Evolutionary conservation across 1,284 basidiomycete genomes (phyloP).

Genomic region (Meripilus lineatus): DNA sequence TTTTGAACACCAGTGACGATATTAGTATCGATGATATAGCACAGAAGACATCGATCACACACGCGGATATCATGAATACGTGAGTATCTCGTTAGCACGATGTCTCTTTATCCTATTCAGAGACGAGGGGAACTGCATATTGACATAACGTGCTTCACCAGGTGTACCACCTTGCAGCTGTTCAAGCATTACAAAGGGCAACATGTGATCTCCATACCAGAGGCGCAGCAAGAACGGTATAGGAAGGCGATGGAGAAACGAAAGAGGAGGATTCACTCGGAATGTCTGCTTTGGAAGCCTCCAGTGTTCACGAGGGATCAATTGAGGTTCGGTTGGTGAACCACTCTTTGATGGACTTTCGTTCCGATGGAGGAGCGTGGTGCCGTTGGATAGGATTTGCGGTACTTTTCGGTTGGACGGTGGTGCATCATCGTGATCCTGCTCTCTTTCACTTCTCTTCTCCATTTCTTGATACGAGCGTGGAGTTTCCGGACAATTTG

Average conservation of each 20-base stretch:
- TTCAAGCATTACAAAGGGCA: slow-evolving; percentile 97
- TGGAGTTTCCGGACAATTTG: too few species aligned
- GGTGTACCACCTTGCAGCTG: slow-evolving; percentile 90
- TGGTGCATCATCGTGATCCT: too few species aligned
- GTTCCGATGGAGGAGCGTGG: too few species aligned
- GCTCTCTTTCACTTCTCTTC: too few species aligned
- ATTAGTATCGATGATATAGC: slow-evolving; percentile 97
- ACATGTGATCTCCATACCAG: slow-evolving; percentile 91
- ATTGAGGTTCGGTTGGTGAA: slow-evolving; percentile 81
- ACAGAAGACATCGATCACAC: slow-evolving; percentile 93
- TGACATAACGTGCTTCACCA: slow-evolving; percentile 31
- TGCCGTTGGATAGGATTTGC: too few species aligned
- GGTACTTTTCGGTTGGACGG: too few species aligned
- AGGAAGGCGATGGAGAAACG: slow-evolving; percentile 82
- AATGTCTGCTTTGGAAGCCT: slow-evolving; percentile 89
- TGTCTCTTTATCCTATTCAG: background rate
- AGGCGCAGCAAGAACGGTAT: slow-evolving; percentile 88
- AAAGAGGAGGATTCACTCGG: slow-evolving; percentile 76
- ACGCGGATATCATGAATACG: slow-evolving; percentile 98
- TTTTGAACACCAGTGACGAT: slow-evolving; percentile 72
- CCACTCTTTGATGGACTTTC: too few species aligned
- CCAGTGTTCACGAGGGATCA: slow-evolving; percentile 89
- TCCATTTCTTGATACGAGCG: too few species aligned
- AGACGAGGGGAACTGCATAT: too few species aligned
- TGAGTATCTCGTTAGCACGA: slow-evolving; percentile 41